Percentiles rank a stretch among this genome's conserved stretches.
These are phyloP conservation scores for Arctostaphylos glauca DNA, from an alignment of 148 eudicot genomes.

Conservation along the genomic window DNA sequence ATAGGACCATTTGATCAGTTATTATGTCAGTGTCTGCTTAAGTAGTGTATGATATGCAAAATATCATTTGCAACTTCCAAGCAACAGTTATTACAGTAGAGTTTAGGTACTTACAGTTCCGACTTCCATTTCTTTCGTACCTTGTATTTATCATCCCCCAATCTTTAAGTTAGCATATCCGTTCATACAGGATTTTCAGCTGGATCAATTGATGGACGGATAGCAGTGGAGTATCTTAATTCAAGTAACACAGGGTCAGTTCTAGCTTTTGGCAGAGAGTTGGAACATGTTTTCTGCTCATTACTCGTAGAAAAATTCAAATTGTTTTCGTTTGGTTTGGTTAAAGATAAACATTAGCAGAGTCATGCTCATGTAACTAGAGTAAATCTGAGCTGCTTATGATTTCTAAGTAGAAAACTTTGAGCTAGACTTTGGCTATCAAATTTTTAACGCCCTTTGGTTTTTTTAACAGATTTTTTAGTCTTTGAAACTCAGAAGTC, in stretches of 20 bases:
- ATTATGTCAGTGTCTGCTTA: neutral
- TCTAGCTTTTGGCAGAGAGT: conserved; percentile 1
- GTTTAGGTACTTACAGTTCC: conserved; percentile 5
- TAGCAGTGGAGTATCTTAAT: conserved; percentile 56
- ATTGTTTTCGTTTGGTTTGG: neutral
- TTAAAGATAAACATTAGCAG: neutral
- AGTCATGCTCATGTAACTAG: neutral
- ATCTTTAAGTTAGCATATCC: neutral
- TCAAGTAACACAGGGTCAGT: conserved; percentile 58
- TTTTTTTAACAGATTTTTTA: neutral
- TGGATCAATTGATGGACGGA: conserved; percentile 89
- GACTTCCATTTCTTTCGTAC: neutral
- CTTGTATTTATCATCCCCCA: neutral
- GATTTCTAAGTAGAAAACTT: neutral
- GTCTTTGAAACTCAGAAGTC: neutral
- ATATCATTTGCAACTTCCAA: neutral
- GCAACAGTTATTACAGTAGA: neutral
- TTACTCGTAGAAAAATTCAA: neutral
- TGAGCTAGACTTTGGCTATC: neutral
- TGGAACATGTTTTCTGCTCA: neutral
- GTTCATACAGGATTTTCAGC: conserved; percentile 64
- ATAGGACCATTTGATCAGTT: neutral
- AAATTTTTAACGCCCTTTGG: neutral
- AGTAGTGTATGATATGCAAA: neutral
- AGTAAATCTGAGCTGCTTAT: neutral